Evolutionary conservation across 2,329 filamentous ascomycete genomes (phyloP).

Genomic region (Aspergillus sp.): DNA sequence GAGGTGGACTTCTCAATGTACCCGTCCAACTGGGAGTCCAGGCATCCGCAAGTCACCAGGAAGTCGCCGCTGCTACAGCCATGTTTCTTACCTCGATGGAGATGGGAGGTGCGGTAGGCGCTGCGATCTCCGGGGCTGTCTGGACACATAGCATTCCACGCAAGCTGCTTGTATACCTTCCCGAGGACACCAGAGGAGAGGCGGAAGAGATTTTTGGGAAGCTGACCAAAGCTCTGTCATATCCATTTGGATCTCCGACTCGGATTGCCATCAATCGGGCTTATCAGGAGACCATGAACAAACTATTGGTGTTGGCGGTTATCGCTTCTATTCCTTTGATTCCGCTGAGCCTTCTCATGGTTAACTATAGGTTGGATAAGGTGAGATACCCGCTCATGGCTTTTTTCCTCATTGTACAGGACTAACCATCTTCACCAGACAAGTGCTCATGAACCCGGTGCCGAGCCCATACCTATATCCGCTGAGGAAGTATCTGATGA

Average conservation of each 20-base stretch:
- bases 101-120: constrained; percentile 55
- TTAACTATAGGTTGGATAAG: constrained; percentile 53
- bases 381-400: constrained; percentile 15
- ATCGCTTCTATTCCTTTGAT: constrained; percentile 52
- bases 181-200: constrained; percentile 37
- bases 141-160: constrained; percentile 56
- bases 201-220: constrained; percentile 45
- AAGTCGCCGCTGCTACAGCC: constrained; percentile 56
- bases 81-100: constrained; percentile 55
- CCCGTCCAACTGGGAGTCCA: constrained; percentile 55
- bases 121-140: constrained; percentile 56
- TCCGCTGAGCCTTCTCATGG: constrained; percentile 50
- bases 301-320: constrained; percentile 50
- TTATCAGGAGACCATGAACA: constrained; percentile 60
- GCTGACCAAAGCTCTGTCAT: constrained; percentile 51
- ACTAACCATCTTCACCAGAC: constrained; percentile 18
- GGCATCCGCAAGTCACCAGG: constrained; percentile 54
- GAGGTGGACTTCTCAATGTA: constrained; percentile 52
- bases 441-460: constrained; percentile 13
- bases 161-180: constrained; percentile 46
- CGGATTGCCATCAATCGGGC: constrained; percentile 56
- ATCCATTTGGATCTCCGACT: constrained; percentile 50
- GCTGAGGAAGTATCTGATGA: constrained; percentile 10
- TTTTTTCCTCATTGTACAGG: not conserved
- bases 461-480: constrained; percentile 8